phyloP scores from a whole-genome alignment of 352 stramenopile genomes.

The Phytophthora rubi region DNA sequence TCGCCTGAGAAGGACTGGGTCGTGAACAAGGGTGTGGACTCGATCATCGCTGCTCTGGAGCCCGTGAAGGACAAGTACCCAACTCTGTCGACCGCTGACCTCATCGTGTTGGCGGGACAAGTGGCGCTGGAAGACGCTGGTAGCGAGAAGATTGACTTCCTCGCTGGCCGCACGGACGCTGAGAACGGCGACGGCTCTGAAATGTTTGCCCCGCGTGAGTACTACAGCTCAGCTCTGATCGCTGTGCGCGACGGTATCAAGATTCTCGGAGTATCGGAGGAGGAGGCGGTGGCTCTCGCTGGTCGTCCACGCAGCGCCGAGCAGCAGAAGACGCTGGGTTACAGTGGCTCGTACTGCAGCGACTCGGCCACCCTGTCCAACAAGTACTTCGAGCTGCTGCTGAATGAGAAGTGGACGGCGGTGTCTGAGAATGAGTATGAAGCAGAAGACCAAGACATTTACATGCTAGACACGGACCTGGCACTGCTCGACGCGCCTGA shows the following conservation, averaged over 20 bases:
- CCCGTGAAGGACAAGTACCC: conserved; percentile 89
- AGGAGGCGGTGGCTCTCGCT: conserved; percentile 94
- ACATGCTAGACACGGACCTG: conserved; percentile 36
- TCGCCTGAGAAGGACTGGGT: conserved; percentile 79
- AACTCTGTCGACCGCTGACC: conserved; percentile 90
- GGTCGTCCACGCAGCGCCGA: conserved; percentile 90
- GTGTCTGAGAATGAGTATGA: conserved; percentile 34
- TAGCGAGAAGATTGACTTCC: conserved; percentile 36
- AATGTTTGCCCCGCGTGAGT: conserved; percentile 91
- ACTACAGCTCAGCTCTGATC: conserved; percentile 66
- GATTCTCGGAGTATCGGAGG: conserved; percentile 90
- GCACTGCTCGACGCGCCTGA: conserved; percentile 32
- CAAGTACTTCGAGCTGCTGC: conserved; percentile 36
- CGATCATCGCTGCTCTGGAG: conserved; percentile 78
- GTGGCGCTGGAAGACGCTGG: conserved; percentile 39
- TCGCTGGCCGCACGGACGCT: conserved; percentile 69
- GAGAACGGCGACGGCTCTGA: conserved; percentile 67
- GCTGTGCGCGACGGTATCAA: conserved; percentile 94
- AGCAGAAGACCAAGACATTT: conserved; percentile 34
- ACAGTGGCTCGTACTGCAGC: conserved; percentile 85
- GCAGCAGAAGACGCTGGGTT: conserved; percentile 87
- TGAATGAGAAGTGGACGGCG: conserved; percentile 32
- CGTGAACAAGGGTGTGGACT: conserved; percentile 85
- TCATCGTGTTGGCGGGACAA: conserved; percentile 90
- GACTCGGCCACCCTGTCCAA: conserved; percentile 86